These are phyloP conservation scores for Chrysopogon serrulatus DNA, from an alignment of 176 grass and related monocot genomes.

Conservation along the genomic window DNA sequence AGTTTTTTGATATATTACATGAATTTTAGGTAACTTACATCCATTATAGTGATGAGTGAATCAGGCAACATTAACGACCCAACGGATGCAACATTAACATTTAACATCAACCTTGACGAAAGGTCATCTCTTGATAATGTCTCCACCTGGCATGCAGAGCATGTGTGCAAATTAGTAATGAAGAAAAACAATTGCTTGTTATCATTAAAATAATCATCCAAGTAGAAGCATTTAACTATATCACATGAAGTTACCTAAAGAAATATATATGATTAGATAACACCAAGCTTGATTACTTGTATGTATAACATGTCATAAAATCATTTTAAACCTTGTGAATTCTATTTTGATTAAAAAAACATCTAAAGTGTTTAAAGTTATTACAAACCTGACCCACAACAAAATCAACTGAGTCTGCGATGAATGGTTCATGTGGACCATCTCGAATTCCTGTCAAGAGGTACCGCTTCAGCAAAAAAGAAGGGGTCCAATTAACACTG, in stretches of 20 bases:
- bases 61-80: slow-evolving; percentile 79
- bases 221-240: not conserved
- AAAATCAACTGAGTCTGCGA: slow-evolving; percentile 98
- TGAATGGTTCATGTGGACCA: slow-evolving; percentile 94
- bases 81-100: slow-evolving; percentile 91
- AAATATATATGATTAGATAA: not conserved
- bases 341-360: not conserved
- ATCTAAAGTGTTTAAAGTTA: not conserved
- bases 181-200: not conserved
- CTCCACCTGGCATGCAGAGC: slow-evolving; percentile 62
- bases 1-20: not conserved
- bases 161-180: slow-evolving; percentile 1
- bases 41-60: slow-evolving; percentile 93
- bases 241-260: not conserved
- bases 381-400: slow-evolving; percentile 75
- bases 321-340: not conserved
- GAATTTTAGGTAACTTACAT: slow-evolving; percentile 66
- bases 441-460: slow-evolving; percentile 90
- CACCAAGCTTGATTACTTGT: not conserved
- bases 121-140: slow-evolving; percentile 83
- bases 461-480: slow-evolving; percentile 97
- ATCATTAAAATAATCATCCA: not conserved
- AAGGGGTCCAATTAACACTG: slow-evolving; percentile 96
- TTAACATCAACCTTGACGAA: slow-evolving; percentile 88
- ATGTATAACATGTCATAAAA: not conserved